These are phyloP conservation scores for Setomelanomma holmii DNA, from an alignment of 2,329 filamentous ascomycete species.

Conservation along the genomic window DNA sequence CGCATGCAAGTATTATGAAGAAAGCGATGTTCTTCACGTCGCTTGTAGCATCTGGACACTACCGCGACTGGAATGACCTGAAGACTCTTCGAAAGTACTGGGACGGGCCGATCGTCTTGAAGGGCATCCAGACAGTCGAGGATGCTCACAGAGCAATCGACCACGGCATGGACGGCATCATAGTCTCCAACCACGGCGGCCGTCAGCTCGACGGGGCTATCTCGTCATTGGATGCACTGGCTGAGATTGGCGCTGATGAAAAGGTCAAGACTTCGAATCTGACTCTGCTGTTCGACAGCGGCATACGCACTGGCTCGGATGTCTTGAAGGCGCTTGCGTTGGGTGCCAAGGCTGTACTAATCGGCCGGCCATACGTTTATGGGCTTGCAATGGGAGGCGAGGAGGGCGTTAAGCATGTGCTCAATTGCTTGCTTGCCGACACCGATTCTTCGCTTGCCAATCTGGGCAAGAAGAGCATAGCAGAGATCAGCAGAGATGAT, in stretches of 20 bases:
- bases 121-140: constrained; percentile 49
- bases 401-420: constrained; percentile 47
- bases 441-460: constrained; percentile 45
- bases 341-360: constrained; percentile 45
- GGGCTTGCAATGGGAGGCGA: constrained; percentile 48
- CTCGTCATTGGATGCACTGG: constrained; percentile 42
- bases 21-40: constrained; percentile 48
- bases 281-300: constrained; percentile 47
- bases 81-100: constrained; percentile 42
- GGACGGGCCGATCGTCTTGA: constrained; percentile 49
- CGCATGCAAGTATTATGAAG: constrained; percentile 42
- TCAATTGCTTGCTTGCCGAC: constrained; percentile 43
- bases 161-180: constrained; percentile 46
- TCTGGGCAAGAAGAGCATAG: constrained; percentile 37
- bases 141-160: constrained; percentile 46
- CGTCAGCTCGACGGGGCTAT: constrained; percentile 48
- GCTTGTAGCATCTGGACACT: constrained; percentile 43
- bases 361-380: constrained; percentile 47
- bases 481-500: constrained; percentile 38
- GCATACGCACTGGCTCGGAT: constrained; percentile 46
- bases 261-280: constrained; percentile 38
- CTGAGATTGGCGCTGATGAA: constrained; percentile 44
- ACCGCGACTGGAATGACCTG: constrained; percentile 45
- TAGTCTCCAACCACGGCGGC: constrained; percentile 49
- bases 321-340: constrained; percentile 48